A percentile compares a stretch with the other conserved stretches of the same genome.
phyloP scores from a whole-genome alignment of 306 rosid genomes.

The Citrullus colocynthis region DNA sequence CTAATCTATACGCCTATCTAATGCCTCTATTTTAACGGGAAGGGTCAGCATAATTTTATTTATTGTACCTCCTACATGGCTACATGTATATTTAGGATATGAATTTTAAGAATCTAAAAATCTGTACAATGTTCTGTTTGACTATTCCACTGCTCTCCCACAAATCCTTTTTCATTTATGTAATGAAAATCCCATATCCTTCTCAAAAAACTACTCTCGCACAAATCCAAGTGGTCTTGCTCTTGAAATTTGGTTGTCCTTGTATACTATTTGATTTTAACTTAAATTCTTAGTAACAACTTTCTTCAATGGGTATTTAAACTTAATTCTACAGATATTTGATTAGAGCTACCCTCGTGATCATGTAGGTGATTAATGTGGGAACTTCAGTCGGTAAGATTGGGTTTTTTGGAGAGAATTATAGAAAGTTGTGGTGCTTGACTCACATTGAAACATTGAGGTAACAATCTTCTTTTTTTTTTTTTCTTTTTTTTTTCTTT shows the following conservation, averaged over 20 bases:
- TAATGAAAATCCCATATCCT: too few species aligned
- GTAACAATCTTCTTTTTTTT: conserved; percentile 21
- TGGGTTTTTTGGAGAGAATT: conserved; percentile 70
- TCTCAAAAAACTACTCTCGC: too few species aligned
- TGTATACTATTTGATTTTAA: not conserved
- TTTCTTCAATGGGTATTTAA: not conserved
- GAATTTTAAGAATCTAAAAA: not conserved
- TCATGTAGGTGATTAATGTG: conserved; percentile 66
- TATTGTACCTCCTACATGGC: not conserved
- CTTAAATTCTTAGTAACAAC: not conserved
- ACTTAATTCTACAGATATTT: not conserved
- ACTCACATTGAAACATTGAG: conserved; percentile 82
- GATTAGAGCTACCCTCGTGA: conserved; percentile 5
- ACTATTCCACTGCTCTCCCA: not conserved
- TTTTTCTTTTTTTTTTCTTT: too few species aligned
- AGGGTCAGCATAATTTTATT: not conserved
- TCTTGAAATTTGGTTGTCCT: not conserved
- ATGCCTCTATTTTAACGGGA: not conserved
- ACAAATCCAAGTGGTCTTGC: not conserved
- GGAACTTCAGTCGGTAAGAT: conserved; percentile 81
- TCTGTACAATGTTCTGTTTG: not conserved
- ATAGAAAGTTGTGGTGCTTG: conserved; percentile 86
- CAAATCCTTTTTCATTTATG: not conserved
- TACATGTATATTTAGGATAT: not conserved
- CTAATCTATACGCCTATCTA: not conserved